Conservation (phyloP, 2,329 filamentous ascomycete genomes). For the Mollisiaceae sp. region DNA sequence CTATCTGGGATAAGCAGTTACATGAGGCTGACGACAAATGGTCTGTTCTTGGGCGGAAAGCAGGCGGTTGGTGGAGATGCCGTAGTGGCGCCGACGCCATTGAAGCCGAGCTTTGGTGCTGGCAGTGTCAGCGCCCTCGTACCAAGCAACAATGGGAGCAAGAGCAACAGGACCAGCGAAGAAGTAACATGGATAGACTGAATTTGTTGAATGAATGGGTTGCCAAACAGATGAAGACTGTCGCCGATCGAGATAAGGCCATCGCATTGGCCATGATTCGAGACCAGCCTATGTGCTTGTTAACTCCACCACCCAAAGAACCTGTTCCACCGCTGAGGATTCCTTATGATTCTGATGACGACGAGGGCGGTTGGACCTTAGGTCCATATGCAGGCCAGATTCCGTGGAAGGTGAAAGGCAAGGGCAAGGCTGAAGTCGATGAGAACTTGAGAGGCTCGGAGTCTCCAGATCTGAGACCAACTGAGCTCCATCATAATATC, state of each 20-base stretch:
- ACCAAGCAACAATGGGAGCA: not conserved
- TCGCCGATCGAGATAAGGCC: conserved; percentile 15
- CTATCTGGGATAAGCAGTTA: conserved; percentile 33
- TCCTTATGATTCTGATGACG: conserved; percentile 7
- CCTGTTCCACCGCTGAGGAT: not conserved
- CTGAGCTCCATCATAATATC: not conserved
- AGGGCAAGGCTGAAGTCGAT: not conserved
- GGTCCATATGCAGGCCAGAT: conserved; percentile 2
- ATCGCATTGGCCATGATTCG: conserved; percentile 19
- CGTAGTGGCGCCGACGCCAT: conserved; percentile 26
- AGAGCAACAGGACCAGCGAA: not conserved
- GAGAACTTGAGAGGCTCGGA: not conserved
- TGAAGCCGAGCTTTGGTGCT: conserved; percentile 29
- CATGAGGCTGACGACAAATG: conserved; percentile 35
- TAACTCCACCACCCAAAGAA: not conserved
- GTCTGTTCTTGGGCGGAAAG: conserved; percentile 28
- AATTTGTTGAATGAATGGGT: not conserved
- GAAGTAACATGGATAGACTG: not conserved
- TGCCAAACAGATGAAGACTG: not conserved
- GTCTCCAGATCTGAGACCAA: not conserved
- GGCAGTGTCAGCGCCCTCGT: conserved; percentile 21
- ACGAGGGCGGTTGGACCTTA: not conserved
- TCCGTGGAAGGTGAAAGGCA: not conserved
- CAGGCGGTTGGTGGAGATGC: conserved; percentile 41
- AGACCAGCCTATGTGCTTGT: not conserved